These are phyloP conservation scores for Albugo candida DNA, from an alignment of 352 stramenopile species.

Conservation along the genomic window DNA sequence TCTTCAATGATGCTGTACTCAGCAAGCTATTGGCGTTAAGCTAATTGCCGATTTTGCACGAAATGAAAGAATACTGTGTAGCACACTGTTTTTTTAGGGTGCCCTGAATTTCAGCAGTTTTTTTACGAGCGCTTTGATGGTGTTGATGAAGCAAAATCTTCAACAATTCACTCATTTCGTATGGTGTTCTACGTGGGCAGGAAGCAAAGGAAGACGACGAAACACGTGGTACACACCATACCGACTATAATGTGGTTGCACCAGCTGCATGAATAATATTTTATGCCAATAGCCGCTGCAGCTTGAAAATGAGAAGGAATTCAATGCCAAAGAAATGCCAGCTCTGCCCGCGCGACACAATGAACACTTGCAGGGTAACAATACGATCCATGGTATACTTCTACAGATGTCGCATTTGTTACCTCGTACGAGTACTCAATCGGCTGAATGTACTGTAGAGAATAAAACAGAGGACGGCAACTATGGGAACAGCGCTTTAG, in stretches of 20 bases:
- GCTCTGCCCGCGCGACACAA: background rate
- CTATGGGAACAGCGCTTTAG: conserved; percentile 12
- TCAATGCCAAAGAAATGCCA: background rate
- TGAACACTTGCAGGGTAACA: conserved; percentile 15
- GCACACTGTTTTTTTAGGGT: conserved; percentile 67
- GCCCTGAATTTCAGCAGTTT: conserved; percentile 40
- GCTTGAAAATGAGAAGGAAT: conserved; percentile 18
- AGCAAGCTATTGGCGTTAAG: conserved; percentile 65
- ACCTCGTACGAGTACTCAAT: background rate
- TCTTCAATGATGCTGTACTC: conserved; percentile 85
- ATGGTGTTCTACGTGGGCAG: conserved; percentile 62
- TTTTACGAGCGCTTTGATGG: conserved; percentile 25
- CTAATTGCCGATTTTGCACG: conserved; percentile 53
- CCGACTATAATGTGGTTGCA: conserved; percentile 17
- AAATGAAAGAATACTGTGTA: conserved; percentile 32
- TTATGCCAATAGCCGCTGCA: conserved; percentile 16
- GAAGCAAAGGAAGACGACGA: conserved; percentile 35
- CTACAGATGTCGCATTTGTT: conserved; percentile 33
- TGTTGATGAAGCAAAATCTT: conserved; percentile 18
- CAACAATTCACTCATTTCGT: conserved; percentile 47
- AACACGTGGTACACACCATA: conserved; percentile 5
- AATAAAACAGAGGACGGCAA: conserved; percentile 2
- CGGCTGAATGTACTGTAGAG: conserved; percentile 3
- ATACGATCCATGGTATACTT: conserved; percentile 42
- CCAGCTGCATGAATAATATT: conserved; percentile 21